Evolutionary conservation across 352 stramenopile genomes (phyloP).

Genomic region (Pythium brachiatum): DNA sequence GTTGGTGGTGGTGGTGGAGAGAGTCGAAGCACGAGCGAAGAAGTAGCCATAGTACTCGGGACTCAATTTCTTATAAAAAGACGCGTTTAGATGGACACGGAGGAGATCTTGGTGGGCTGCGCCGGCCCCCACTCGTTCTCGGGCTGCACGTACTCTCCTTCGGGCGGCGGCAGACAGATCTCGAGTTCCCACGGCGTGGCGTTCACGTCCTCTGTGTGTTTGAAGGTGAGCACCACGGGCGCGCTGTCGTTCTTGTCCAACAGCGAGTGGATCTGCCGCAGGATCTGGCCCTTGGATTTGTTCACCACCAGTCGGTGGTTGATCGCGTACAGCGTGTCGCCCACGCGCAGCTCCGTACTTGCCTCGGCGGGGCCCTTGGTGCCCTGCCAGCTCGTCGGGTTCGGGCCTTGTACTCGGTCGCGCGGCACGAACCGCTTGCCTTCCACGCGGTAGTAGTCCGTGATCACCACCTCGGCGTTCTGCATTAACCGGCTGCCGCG

Average conservation of each 20-base stretch:
- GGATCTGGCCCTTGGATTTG: slow-evolving; percentile 81
- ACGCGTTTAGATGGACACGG: slow-evolving; percentile 70
- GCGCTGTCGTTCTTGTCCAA: slow-evolving; percentile 70
- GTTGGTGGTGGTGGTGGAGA: neutral
- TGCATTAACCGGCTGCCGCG: slow-evolving; percentile 81
- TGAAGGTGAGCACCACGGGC: slow-evolving; percentile 76
- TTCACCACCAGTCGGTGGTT: slow-evolving; percentile 87
- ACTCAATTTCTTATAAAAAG: slow-evolving; percentile 18
- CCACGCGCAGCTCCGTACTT: slow-evolving; percentile 65
- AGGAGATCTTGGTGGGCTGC: slow-evolving; percentile 79
- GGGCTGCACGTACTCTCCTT: slow-evolving; percentile 76
- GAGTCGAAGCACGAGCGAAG: slow-evolving; percentile 5
- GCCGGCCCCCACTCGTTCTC: slow-evolving; percentile 86
- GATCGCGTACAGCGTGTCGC: slow-evolving; percentile 82
- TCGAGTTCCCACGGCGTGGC: slow-evolving; percentile 76
- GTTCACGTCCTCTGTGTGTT: slow-evolving; percentile 78
- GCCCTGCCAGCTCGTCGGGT: slow-evolving; percentile 66
- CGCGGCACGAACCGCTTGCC: slow-evolving; percentile 74
- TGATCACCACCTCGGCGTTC: slow-evolving; percentile 79
- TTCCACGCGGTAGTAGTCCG: slow-evolving; percentile 78
- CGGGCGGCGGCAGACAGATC: slow-evolving; percentile 67
- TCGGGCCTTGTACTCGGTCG: slow-evolving; percentile 59
- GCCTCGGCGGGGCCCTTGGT: slow-evolving; percentile 71
- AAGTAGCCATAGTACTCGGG: neutral
- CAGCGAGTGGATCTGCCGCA: slow-evolving; percentile 76